These are phyloP conservation scores for Myotisia sp. DNA, from an alignment of 2,329 filamentous ascomycete genomes.

Conservation along the genomic window DNA sequence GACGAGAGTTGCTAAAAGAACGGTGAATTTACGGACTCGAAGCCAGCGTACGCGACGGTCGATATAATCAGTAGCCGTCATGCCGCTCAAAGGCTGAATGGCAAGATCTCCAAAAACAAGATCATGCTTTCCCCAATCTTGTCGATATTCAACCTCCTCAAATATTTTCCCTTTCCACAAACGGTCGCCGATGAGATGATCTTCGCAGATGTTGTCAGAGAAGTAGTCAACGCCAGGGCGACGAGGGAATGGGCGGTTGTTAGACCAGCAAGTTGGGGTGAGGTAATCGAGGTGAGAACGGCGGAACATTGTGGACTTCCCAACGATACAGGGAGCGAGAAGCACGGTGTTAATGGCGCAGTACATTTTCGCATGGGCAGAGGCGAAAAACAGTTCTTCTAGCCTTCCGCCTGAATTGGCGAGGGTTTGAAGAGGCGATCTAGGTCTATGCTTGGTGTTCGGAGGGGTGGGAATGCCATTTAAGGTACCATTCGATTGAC, in stretches of 20 bases:
- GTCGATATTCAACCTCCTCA: conserved; percentile 24
- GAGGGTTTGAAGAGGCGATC: conserved; percentile 11
- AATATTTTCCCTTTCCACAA: conserved; percentile 51
- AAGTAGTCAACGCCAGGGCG: conserved; percentile 76
- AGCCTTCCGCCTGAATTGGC: conserved; percentile 59
- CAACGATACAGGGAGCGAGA: conserved; percentile 82
- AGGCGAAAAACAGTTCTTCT: conserved; percentile 90
- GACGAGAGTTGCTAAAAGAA: conserved; percentile 72
- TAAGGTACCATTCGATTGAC: neutral
- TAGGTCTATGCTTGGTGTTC: too few species aligned
- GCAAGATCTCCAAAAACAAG: conserved; percentile 74
- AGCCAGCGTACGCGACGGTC: conserved; percentile 78
- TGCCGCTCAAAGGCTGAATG: conserved; percentile 74
- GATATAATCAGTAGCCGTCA: conserved; percentile 63
- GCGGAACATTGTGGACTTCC: conserved; percentile 98
- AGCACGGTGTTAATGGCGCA: conserved; percentile 88
- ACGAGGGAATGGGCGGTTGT: conserved; percentile 26
- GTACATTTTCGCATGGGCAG: conserved; percentile 93
- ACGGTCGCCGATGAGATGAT: conserved; percentile 85
- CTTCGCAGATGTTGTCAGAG: conserved; percentile 91
- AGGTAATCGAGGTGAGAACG: conserved; percentile 73
- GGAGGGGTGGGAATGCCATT: neutral
- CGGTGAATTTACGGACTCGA: conserved; percentile 86
- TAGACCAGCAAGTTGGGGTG: conserved; percentile 38
- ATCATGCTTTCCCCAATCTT: conserved; percentile 58